Base-by-base conservation (phyloP, 1,284 basidiomycete genomes). In the Schizophyllum commune region DNA sequence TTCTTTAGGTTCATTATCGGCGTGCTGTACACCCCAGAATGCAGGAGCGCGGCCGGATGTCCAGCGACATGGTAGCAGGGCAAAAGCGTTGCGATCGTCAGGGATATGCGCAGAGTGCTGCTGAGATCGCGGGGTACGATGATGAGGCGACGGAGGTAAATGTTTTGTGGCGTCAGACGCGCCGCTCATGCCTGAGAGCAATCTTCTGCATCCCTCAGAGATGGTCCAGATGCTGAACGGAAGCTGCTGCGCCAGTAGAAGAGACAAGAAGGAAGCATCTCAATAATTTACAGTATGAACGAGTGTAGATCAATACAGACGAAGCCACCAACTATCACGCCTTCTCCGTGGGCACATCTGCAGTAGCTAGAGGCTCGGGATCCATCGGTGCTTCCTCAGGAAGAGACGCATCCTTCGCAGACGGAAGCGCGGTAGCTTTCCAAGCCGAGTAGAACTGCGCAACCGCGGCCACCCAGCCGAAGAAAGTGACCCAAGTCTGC, bases 361-460 rank as follows among this genome's bases (percentile, higher is more conserved):
- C 39, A 2, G 39, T 47, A 13, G 17, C 39, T 8, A 47, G 39
- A 11, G 39, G 39, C 17, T 11, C 39, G 9, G 39, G 39, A 17
- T 47, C 39, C 13, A 47, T 11, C 17, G 9, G 13, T 47, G 39
- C 17, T 17, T 47, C 39, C 39, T 47, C 39, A 47, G 39, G 39
- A 11, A 47, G 39, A 3, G 39, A 47, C 9, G 39, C 39, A 17
- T 17, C 9, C 17, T 47, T 47, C 5, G 56, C 9, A 32, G n/a
- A 15, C 3, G 79, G 77, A 27, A 85, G 72, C 8, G 84, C 82
- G 17, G 88, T 90, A 1, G 89, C 89, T 60, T 80, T 84, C 89
- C 89, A 92, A 15, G 88, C 90, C 53, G 80, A 83, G 64, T 84
- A 77, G 75, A 91, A 90, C 4, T 87, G 83, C 7, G 82, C 79